Evolutionary conservation across 192 early-diverging fungal genomes (phyloP), one percentile per base, ranked within the genome.

Genomic region (Diversispora eburnea): DNA sequence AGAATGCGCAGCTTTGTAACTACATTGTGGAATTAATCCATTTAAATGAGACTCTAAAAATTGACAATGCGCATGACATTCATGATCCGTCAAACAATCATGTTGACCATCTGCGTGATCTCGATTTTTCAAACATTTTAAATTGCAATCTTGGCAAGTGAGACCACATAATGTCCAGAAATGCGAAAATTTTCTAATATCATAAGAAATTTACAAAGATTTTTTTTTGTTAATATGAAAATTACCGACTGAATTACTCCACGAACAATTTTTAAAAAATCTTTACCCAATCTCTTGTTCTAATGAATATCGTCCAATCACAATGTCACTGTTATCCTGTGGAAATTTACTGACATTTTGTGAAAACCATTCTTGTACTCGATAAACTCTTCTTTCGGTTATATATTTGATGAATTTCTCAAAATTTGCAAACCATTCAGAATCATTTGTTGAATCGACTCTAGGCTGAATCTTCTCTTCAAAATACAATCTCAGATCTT

Each of bases 61-160:
- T 39, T 71, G 45, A 9, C 74, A 75, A 15, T 0, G 9, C 8
- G 33, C 42, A 20, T 75, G 74, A 46, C 74, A 75, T 55, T 41
- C 19, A 60, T 75, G 74, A 70, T 75, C 66, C 0, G 74, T 75
- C 22, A 75, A 70, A 20, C 74, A 75, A 54, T 70, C 41, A 59
- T 75, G 74, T n/a, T 33, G 25, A 33, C 52, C 15, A 3, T 52
- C 63, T 42, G n/a, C 2, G 13, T 74, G 73, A 69, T 68, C 61
- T 17, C 55, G 48, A 46, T 72, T 54, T 42, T 75, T 70, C 3
- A 75, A 20, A 54, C 74, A 75, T 42, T 41, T 41, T 3, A 75
- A 46, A 10, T 25, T 42, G 42, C 74, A 75, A 51, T 67, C 13
- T 19, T 67, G 2, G 33, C 74, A 75, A 9, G 67, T 56, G 15